phyloP scores from a whole-genome alignment of 1,284 basidiomycete species.

The Rhodotorula sp. region DNA sequence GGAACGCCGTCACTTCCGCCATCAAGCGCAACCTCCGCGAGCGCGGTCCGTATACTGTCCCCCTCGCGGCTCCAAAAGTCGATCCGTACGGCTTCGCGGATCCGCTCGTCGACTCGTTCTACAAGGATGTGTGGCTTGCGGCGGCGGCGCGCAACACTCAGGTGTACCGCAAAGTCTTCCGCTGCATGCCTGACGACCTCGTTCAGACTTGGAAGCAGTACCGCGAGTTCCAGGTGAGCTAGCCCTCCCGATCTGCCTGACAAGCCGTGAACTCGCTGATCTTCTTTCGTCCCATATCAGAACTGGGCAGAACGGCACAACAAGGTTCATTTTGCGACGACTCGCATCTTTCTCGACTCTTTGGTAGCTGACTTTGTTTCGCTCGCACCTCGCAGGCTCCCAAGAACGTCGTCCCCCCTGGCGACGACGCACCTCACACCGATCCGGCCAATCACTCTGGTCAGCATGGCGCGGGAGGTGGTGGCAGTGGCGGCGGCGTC shows the following conservation, averaged over 20 bases:
- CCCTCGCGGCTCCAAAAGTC: constrained; percentile 66
- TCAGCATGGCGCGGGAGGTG: constrained; percentile 52
- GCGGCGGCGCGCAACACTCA: constrained; percentile 65
- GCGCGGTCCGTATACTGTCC: constrained; percentile 57
- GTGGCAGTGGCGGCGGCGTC: constrained; percentile 51
- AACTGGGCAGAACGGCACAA: constrained; percentile 39
- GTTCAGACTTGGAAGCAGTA: constrained; percentile 94
- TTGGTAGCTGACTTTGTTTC: neutral
- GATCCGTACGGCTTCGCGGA: constrained; percentile 80
- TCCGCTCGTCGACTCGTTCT: constrained; percentile 79
- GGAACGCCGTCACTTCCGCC: constrained; percentile 23
- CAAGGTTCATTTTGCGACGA: constrained; percentile 22
- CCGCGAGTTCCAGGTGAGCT: constrained; percentile 64
- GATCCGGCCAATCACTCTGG: constrained; percentile 48
- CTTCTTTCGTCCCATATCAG: neutral
- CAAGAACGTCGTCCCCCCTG: constrained; percentile 47
- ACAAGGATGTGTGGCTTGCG: constrained; percentile 84
- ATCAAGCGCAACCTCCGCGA: constrained; percentile 36
- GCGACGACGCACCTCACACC: constrained; percentile 47
- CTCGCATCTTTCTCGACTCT: no score
- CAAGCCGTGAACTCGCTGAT: neutral
- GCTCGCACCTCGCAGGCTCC: constrained; percentile 41
- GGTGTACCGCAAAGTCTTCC: constrained; percentile 89
- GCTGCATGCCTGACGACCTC: constrained; percentile 83
- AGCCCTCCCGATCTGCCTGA: constrained; percentile 49